Base-by-base conservation (phyloP, 805 yeast genomes). In the Spathaspora girioi region DNA sequence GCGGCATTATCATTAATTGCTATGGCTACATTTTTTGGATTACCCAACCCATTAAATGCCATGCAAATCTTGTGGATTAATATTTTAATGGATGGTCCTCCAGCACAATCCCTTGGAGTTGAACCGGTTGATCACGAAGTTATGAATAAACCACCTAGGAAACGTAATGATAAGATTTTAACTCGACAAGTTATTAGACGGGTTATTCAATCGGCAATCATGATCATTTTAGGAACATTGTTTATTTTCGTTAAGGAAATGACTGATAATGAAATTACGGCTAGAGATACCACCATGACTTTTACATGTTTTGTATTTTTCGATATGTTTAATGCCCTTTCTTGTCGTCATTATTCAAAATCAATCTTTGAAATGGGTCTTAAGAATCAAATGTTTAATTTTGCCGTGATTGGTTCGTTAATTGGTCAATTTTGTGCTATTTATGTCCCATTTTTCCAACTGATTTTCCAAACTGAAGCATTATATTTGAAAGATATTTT, bases 51-150 rank as follows among this genome's bases (percentile, higher is more conserved):
- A 10, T 78, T 93, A 60, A 93, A 93, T 65, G 97, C 99, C 27
- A 93, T 93, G 99, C 98, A 94, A 75, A 94, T 93, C 60, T 75
- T 93, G 61, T 93, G 98, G 97, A 93, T 93, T 66, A 93, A 93
- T 67, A 94, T 93, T 56, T 78, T 93, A 52, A 93, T 93, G 99
- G 99, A 93, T 72, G 99, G 99, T 1, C 99, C 99, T 10, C 99
- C 99, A 3, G 98, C 98, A 1, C 99, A 93, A 72, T 88, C 96
- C 0, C 75, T 93, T 43, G 99, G 99, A 53, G 98, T 94, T 31
- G 99, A 93, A 70, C 96, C 97, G 0, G 98, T 93, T 12, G 98
- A 93, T 64, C 91, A 87, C 55, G 96, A 87, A 66, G 97, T 93
- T 38, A 92, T 93, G 97, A 83, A 80, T 56, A 88, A 87, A 65